Conservation (phyloP, 805 yeast species). For the Suhomyces sp. region DNA sequence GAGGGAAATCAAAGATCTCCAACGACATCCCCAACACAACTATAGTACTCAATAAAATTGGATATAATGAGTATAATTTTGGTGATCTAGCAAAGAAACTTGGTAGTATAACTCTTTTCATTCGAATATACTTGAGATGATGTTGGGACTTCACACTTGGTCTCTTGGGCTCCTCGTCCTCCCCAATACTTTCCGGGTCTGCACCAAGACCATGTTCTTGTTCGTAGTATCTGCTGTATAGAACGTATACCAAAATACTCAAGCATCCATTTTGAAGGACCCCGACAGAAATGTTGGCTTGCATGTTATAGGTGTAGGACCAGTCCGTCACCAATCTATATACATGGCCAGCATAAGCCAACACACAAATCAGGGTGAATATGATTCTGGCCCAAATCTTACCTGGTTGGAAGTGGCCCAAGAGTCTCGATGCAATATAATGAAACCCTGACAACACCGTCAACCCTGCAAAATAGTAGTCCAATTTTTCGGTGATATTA, state of each 20-base stretch:
- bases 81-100: conserved; percentile 34
- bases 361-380: conserved; percentile 42
- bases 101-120: conserved; percentile 23
- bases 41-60: conserved; percentile 33
- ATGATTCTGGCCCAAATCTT: conserved; percentile 21
- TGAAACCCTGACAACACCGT: conserved; percentile 82
- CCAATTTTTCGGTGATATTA: conserved; percentile 75
- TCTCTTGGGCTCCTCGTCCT: neutral
- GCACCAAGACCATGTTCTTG: conserved; percentile 17
- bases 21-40: conserved; percentile 80
- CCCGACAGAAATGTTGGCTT: conserved; percentile 80
- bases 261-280: conserved; percentile 60
- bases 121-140: conserved; percentile 30
- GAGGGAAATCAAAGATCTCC: conserved; percentile 88
- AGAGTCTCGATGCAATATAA: conserved; percentile 59
- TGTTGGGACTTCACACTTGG: neutral
- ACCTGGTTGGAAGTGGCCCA: conserved; percentile 51
- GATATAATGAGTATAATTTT: conserved; percentile 41
- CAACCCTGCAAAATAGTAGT: conserved; percentile 90
- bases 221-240: conserved; percentile 33
- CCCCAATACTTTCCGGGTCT: conserved; percentile 5
- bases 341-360: conserved; percentile 64
- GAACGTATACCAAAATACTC: conserved; percentile 21
- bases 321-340: conserved; percentile 66
- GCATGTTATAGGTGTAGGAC: conserved; percentile 94